Evolutionary conservation across 1,284 basidiomycete genomes (phyloP).

Genomic region (Ceratobasidium theobromae): DNA sequence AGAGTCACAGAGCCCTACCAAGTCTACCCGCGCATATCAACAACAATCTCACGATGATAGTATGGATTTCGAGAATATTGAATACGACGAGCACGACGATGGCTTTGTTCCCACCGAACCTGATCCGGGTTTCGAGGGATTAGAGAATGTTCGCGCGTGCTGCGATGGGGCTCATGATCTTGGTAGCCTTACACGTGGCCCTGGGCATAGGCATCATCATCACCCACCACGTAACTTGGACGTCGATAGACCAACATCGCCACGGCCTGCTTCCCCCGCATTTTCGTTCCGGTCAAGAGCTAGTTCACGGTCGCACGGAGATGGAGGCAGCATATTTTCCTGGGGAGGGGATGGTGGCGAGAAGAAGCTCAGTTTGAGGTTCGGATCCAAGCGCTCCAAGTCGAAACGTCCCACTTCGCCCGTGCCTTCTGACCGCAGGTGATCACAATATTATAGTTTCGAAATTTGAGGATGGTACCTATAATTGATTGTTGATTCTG

Average conservation of each 20-base stretch:
- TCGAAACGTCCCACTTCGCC: slow-evolving; percentile 29
- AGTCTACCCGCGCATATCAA: slow-evolving; percentile 61
- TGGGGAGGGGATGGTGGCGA: slow-evolving; percentile 42
- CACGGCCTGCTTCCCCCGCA: slow-evolving; percentile 48
- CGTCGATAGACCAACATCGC: slow-evolving; percentile 58
- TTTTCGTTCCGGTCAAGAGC: slow-evolving; percentile 79
- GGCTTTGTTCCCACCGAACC: slow-evolving; percentile 72
- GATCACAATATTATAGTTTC: background rate
- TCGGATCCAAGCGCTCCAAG: slow-evolving; percentile 65
- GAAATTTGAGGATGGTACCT: slow-evolving; percentile 11
- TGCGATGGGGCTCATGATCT: slow-evolving; percentile 86
- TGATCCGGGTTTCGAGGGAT: slow-evolving; percentile 81
- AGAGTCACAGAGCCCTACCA: slow-evolving; percentile 66
- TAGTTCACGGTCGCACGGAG: slow-evolving; percentile 61
- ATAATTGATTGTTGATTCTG: slow-evolving; percentile 25
- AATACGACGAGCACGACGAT: slow-evolving; percentile 40
- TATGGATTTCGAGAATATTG: slow-evolving; percentile 66
- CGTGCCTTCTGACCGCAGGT: slow-evolving; percentile 9
- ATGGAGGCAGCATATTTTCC: slow-evolving; percentile 63
- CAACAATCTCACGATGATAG: slow-evolving; percentile 44
- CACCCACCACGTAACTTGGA: slow-evolving; percentile 45
- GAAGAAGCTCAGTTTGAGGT: slow-evolving; percentile 42
- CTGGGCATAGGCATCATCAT: slow-evolving; percentile 51
- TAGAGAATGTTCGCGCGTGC: slow-evolving; percentile 94
- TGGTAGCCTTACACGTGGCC: slow-evolving; percentile 61